Conservation (phyloP, 2,329 filamentous ascomycete genomes). For the Venturia carpophila region DNA sequence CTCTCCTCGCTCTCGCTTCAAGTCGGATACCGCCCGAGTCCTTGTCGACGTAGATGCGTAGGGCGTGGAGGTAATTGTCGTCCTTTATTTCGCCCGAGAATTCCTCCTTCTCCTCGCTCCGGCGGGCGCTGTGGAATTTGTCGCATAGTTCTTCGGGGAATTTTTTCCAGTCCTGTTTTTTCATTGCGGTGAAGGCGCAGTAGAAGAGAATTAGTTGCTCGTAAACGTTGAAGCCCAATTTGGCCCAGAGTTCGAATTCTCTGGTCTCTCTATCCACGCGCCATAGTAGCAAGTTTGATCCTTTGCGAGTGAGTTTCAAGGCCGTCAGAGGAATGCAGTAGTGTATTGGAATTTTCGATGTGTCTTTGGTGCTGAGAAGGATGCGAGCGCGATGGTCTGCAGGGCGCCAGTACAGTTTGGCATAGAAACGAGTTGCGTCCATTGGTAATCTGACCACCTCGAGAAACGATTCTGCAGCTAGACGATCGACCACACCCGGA, state of each 20-base stretch:
- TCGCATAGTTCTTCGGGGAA: slow-evolving; percentile 39
- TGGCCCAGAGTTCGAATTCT: slow-evolving; percentile 44
- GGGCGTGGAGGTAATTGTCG: slow-evolving; percentile 43
- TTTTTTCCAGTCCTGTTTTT: slow-evolving; percentile 44
- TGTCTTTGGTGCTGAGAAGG: slow-evolving; percentile 39
- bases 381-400: slow-evolving; percentile 47
- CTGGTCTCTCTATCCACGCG: slow-evolving; percentile 34
- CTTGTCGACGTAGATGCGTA: slow-evolving; percentile 47
- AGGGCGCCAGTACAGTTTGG: slow-evolving; percentile 45
- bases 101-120: slow-evolving; percentile 36
- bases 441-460: slow-evolving; percentile 39
- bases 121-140: slow-evolving; percentile 34
- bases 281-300: slow-evolving; percentile 35
- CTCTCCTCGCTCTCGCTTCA: slow-evolving; percentile 48
- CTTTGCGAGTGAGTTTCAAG: slow-evolving; percentile 35
- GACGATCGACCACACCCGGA: slow-evolving; percentile 27
- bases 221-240: slow-evolving; percentile 46
- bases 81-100: slow-evolving; percentile 49
- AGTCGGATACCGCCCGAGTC: slow-evolving; percentile 46
- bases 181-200: slow-evolving; percentile 49
- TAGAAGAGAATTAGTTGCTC: slow-evolving; percentile 53
- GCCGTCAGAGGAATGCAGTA: slow-evolving; percentile 46
- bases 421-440: slow-evolving; percentile 38
- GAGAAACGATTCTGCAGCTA: slow-evolving; percentile 35
- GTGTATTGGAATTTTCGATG: slow-evolving; percentile 34